These are phyloP conservation scores for Verticillium albo-atrum DNA, from an alignment of 2,329 filamentous ascomycete species.

Conservation along the genomic window DNA sequence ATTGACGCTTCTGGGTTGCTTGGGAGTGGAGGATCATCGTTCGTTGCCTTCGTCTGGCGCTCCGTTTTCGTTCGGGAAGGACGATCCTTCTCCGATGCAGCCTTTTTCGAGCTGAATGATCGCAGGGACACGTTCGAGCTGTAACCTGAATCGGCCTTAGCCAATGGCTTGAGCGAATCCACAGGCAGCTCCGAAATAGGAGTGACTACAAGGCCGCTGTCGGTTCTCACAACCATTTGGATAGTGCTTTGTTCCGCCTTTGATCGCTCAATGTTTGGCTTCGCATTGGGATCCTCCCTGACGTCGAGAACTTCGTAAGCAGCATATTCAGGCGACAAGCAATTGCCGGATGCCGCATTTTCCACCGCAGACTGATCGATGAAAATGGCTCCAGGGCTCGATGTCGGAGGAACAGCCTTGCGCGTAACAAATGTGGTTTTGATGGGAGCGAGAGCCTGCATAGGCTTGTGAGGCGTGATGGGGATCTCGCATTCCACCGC, in stretches of 20 bases:
- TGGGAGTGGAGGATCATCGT: background rate
- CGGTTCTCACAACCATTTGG: slow-evolving; percentile 28
- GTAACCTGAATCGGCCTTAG: slow-evolving; percentile 58
- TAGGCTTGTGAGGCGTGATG: background rate
- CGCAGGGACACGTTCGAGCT: slow-evolving; percentile 55
- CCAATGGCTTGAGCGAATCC: slow-evolving; percentile 38
- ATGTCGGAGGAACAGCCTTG: background rate
- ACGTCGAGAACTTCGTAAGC: slow-evolving; percentile 33
- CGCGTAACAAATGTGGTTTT: background rate
- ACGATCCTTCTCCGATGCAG: background rate
- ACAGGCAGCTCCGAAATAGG: slow-evolving; percentile 30
- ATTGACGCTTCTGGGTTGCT: background rate
- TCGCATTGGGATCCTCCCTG: slow-evolving; percentile 39
- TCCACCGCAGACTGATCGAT: slow-evolving; percentile 40
- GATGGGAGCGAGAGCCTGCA: background rate
- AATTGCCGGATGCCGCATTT: slow-evolving; percentile 38
- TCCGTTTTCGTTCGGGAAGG: background rate
- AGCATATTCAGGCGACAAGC: slow-evolving; percentile 21
- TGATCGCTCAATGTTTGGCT: slow-evolving; percentile 23
- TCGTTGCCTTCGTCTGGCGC: background rate
- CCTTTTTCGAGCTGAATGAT: slow-evolving; percentile 37
- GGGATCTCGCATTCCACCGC: background rate
- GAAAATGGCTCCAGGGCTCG: slow-evolving; percentile 35
- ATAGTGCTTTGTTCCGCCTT: slow-evolving; percentile 14
- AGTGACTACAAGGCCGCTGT: slow-evolving; percentile 47